Evolutionary conservation across 2,329 filamentous ascomycete species (phyloP).

Genomic region (Pyrenophora teres): DNA sequence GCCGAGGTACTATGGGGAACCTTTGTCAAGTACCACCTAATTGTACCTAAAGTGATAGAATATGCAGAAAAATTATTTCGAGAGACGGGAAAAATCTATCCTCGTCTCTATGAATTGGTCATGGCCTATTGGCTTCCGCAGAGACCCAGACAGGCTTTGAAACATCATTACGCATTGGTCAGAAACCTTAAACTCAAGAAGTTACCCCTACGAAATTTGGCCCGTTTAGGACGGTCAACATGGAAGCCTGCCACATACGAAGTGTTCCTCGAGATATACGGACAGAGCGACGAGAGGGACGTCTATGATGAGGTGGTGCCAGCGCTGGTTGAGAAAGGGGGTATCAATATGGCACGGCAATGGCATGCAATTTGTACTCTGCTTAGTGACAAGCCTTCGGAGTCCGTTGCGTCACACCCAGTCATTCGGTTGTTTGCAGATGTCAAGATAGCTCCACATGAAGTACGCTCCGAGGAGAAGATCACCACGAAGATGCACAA

Average conservation of each 20-base stretch:
- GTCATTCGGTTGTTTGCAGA: constrained; percentile 34
- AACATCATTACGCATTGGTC: constrained; percentile 34
- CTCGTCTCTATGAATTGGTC: constrained; percentile 51
- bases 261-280: constrained; percentile 47
- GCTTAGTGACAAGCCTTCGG: constrained; percentile 46
- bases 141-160: constrained; percentile 22
- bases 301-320: constrained; percentile 52
- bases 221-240: constrained; percentile 7
- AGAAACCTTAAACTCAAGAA: constrained; percentile 29
- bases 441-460: constrained; percentile 26
- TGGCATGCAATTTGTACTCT: constrained; percentile 50
- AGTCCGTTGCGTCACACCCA: constrained; percentile 36
- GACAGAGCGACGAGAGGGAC: constrained; percentile 40
- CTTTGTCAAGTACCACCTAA: constrained; percentile 46
- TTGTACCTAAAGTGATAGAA: constrained; percentile 46
- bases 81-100: constrained; percentile 42
- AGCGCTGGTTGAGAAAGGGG: constrained; percentile 32
- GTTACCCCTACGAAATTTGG: constrained; percentile 32
- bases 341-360: constrained; percentile 32
- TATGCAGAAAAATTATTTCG: constrained; percentile 51
- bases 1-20: constrained; percentile 54
- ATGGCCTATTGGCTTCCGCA: constrained; percentile 48
- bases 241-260: constrained; percentile 28
- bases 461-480: constrained; percentile 9
- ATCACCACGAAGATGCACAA: constrained; percentile 9